Conservation (phyloP, 2,329 filamentous ascomycete genomes). For the Periconia sp. region DNA sequence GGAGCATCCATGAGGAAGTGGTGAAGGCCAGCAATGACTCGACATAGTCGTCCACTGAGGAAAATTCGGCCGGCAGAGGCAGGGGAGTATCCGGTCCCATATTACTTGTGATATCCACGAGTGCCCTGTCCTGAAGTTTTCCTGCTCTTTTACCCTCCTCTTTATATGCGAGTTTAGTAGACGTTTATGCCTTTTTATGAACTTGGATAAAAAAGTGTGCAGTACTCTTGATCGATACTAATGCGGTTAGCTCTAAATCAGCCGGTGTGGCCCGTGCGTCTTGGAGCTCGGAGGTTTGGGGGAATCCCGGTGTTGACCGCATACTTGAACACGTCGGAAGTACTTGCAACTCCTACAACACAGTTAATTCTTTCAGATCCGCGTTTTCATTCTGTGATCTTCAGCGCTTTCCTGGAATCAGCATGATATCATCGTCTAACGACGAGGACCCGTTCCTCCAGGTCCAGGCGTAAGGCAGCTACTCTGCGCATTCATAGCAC, state of each 20-base stretch:
- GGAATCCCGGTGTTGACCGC: constrained; percentile 5
- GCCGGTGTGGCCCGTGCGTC: not conserved
- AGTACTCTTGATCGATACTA: too few relatives aligned
- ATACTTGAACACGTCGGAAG: not conserved
- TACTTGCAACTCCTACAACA: not conserved
- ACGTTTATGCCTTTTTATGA: not conserved
- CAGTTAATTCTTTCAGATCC: constrained; percentile 7
- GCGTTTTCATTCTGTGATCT: constrained; percentile 4
- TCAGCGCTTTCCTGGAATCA: constrained; percentile 13
- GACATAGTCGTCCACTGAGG: constrained; percentile 74
- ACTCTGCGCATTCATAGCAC: constrained; percentile 4
- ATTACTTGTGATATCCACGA: not conserved
- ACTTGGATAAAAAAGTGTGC: too few relatives aligned
- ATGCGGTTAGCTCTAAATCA: not conserved
- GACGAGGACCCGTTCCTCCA: constrained; percentile 54
- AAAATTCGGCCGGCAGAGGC: constrained; percentile 71
- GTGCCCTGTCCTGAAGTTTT: not conserved
- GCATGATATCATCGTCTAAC: constrained; percentile 41
- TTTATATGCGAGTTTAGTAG: not conserved
- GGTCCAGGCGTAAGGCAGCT: constrained; percentile 47
- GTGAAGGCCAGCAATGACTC: constrained; percentile 76
- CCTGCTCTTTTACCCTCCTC: not conserved
- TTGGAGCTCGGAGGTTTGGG: not conserved
- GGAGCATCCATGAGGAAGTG: constrained; percentile 73
- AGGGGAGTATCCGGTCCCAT: constrained; percentile 59